A percentile compares a stretch with the other conserved stretches of the same genome.
These are phyloP conservation scores for Fusarium aywerte DNA, from an alignment of 2,329 filamentous ascomycete species.

Conservation along the genomic window DNA sequence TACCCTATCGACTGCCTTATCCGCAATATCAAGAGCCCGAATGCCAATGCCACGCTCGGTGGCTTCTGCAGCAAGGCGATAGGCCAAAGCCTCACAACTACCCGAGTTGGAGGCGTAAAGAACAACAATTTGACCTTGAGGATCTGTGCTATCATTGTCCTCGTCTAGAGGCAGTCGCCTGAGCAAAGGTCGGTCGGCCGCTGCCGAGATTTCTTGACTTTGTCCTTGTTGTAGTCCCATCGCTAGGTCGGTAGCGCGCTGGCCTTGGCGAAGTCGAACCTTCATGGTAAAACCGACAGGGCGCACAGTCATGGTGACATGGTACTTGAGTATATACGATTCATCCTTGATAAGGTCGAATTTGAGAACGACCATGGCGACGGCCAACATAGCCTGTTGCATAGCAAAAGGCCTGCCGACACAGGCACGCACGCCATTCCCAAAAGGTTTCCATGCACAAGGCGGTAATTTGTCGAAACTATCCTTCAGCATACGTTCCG, in stretches of 20 bases:
- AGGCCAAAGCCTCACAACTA: slow-evolving; percentile 78
- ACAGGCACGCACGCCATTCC: slow-evolving; percentile 74
- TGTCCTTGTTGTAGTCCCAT: too few relatives aligned
- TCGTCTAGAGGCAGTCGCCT: too few relatives aligned
- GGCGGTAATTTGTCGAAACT: slow-evolving; percentile 57
- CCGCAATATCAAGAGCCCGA: too few relatives aligned
- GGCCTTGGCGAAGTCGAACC: too few relatives aligned
- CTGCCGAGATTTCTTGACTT: too few relatives aligned
- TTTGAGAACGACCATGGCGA: slow-evolving; percentile 74
- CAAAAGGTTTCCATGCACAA: slow-evolving; percentile 75
- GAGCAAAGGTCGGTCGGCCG: too few relatives aligned
- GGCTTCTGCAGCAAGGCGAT: slow-evolving; percentile 67
- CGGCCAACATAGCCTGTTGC: slow-evolving; percentile 73
- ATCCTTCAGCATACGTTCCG: slow-evolving; percentile 77
- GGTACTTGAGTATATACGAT: background rate
- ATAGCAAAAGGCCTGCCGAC: slow-evolving; percentile 79
- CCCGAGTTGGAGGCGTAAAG: slow-evolving; percentile 80
- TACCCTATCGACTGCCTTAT: slow-evolving; percentile 49
- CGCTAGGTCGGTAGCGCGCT: too few relatives aligned
- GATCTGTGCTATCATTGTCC: too few relatives aligned
- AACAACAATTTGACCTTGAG: slow-evolving; percentile 67
- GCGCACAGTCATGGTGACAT: slow-evolving; percentile 61
- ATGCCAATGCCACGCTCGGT: slow-evolving; percentile 69
- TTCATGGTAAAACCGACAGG: slow-evolving; percentile 70
- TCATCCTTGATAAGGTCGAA: slow-evolving; percentile 66